phyloP scores from a whole-genome alignment of 305 asterid species.

The Solanum chacoense region DNA sequence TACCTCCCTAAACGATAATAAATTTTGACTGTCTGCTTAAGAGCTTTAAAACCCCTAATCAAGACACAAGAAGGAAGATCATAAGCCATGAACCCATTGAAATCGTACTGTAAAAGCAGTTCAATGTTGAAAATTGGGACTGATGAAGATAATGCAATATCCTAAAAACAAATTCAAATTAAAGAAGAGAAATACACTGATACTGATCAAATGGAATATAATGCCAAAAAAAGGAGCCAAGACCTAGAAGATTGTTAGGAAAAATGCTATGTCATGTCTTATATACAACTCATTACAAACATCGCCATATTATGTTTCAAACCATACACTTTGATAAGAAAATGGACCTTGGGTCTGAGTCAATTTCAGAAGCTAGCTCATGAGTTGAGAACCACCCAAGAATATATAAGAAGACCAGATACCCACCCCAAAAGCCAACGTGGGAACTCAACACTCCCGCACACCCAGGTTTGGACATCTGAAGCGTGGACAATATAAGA shows the following conservation, averaged over 20 bases:
- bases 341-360: not conserved
- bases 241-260: not conserved
- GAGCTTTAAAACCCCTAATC: slow-evolving; percentile 91
- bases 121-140: not conserved
- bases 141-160: not conserved
- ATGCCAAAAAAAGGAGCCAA: not conserved
- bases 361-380: not conserved
- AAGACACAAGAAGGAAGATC: not conserved
- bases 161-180: not conserved
- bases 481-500: not conserved
- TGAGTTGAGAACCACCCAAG: not conserved
- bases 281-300: not conserved
- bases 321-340: not conserved
- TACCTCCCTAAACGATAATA: slow-evolving; percentile 78
- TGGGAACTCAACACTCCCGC: not conserved
- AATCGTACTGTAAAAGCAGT: not conserved
- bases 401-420: not conserved
- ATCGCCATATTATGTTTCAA: not conserved
- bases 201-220: not conserved
- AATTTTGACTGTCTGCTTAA: slow-evolving; percentile 89
- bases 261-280: not conserved
- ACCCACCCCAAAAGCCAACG: not conserved
- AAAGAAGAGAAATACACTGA: not conserved
- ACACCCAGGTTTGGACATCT: not conserved
- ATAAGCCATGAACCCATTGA: not conserved